phyloP scores from a whole-genome alignment of 257 asterid species.

The Galeopsis tetrahit region DNA sequence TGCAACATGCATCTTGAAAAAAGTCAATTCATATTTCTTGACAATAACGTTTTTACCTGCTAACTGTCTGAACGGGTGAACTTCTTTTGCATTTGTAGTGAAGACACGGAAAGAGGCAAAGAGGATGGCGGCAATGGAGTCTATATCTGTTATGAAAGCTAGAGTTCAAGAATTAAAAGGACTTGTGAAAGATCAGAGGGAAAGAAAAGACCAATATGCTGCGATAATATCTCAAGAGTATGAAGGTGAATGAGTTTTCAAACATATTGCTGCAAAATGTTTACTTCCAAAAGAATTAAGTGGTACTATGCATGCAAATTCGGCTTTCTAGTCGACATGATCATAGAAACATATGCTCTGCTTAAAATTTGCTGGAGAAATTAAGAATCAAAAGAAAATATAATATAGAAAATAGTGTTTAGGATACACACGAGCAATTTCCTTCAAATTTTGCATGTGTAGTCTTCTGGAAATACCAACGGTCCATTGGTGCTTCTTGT shows the following conservation, averaged over 20 bases:
- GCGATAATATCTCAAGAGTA: conserved; percentile 75
- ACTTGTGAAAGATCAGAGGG: conserved; percentile 63
- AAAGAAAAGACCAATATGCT: conserved; percentile 75
- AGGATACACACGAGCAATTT: not conserved
- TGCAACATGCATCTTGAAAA: not conserved
- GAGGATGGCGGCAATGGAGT: conserved; percentile 61
- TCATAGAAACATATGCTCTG: not conserved
- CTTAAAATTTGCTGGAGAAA: conserved; percentile 13
- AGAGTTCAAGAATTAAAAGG: conserved; percentile 66
- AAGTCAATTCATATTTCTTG: conserved; percentile 6
- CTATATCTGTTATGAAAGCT: conserved; percentile 59
- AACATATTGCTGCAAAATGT: conserved; percentile 21
- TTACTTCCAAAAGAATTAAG: conserved; percentile 25
- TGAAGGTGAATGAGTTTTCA: conserved; percentile 56
- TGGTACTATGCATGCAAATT: conserved; percentile 19
- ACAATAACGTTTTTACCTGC: not conserved
- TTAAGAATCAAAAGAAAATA: not conserved
- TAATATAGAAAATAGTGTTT: not conserved
- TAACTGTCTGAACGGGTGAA: not conserved
- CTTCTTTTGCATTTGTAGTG: conserved; percentile 42
- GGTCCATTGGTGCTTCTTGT: not conserved
- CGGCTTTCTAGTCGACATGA: not conserved
- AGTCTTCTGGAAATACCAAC: conserved; percentile 9
- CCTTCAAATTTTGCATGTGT: conserved; percentile 8
- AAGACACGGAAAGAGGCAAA: conserved; percentile 78